A percentile compares a stretch with the other conserved stretches of the same genome.
Conservation (phyloP, 2,329 filamentous ascomycete species). For the Xylaria sp. region DNA sequence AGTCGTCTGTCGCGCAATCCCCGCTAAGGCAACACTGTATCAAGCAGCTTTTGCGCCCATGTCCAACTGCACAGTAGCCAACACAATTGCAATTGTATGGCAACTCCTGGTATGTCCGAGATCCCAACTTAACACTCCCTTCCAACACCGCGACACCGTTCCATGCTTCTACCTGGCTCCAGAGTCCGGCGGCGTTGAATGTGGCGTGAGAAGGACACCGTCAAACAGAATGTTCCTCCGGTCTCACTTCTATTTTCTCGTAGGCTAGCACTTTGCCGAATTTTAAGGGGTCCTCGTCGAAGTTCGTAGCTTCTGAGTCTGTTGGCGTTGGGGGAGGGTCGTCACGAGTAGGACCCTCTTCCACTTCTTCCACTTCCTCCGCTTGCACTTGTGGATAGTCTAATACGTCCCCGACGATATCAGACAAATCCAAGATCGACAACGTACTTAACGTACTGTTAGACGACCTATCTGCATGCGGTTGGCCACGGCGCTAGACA, state of each 20-base stretch:
- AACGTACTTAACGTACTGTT: constrained; percentile 30
- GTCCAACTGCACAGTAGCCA: constrained; percentile 14
- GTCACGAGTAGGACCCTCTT: not conserved
- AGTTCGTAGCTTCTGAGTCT: constrained; percentile 30
- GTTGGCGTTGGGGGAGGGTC: not conserved
- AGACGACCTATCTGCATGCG: constrained; percentile 13
- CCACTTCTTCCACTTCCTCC: not conserved
- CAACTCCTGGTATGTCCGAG: constrained; percentile 53
- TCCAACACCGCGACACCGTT: constrained; percentile 66
- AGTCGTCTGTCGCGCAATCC: not conserved
- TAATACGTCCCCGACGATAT: constrained; percentile 28
- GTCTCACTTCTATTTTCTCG: not conserved
- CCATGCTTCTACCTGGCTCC: constrained; percentile 54
- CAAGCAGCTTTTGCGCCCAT: constrained; percentile 19
- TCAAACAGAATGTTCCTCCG: not conserved
- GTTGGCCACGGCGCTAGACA: constrained; percentile 27
- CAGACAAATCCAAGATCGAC: constrained; percentile 20
- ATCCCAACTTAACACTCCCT: constrained; percentile 61
- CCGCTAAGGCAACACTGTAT: constrained; percentile 17
- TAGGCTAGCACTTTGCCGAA: constrained; percentile 53
- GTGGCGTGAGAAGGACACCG: not conserved
- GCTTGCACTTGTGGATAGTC: constrained; percentile 22
- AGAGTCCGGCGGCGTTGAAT: not conserved
- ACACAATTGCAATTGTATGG: not conserved
- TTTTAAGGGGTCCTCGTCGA: constrained; percentile 56